Evolutionary conservation across 2,329 filamentous ascomycete species (phyloP), one percentile per base, ranked within the genome.

Genomic region (Emmonsiellopsis sp.): DNA sequence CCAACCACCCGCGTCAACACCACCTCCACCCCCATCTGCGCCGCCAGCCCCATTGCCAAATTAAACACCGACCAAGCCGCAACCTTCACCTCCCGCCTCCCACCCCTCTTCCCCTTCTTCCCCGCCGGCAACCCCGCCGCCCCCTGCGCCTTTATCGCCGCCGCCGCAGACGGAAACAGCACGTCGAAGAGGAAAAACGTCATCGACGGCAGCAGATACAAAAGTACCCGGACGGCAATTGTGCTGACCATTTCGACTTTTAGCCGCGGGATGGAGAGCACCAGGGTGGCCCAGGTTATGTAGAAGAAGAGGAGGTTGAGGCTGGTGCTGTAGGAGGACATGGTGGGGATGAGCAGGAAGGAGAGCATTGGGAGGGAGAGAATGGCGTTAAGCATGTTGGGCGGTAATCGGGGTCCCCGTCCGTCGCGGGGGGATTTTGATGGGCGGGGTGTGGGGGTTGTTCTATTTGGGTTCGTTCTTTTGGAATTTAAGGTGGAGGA

Each of bases 301-400:
- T 90, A 92, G 70, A 95, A 93, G 75, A 95, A 91, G 57, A 94
- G 74, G 26, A 95, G 73, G 68, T 93, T 95, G 58, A 95, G 76
- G 1, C 85, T 90, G 1, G 89, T 92, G 42, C 76, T 85, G 74
- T 86, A 90, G 6, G 86, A 85, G 6, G 81, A 79, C 54, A 83
- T 67, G 46, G 79, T 74, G 1, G 82, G 80, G 16, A 81, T 77
- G 48, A 84, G 73, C 61, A 87, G 76, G 57, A 84, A 86, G 31
- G 85, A 86, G 41, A 88, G 71, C 58, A 89, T 79, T 1, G 87
- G 87, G 38, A 92, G 76, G 1, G 86, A 87, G 54, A 91, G 74
- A 48, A 91, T 74, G 26, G 87, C 70, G 63, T 86, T 83, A 77
- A 87, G 65, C 47, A 62, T 70, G 32, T 30, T 38, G 7, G 30